Percentiles rank a stretch among this genome's conserved stretches.
Evolutionary conservation across 495 filamentous ascomycete species (phyloP).

Genomic region (Cercophora scortea): DNA sequence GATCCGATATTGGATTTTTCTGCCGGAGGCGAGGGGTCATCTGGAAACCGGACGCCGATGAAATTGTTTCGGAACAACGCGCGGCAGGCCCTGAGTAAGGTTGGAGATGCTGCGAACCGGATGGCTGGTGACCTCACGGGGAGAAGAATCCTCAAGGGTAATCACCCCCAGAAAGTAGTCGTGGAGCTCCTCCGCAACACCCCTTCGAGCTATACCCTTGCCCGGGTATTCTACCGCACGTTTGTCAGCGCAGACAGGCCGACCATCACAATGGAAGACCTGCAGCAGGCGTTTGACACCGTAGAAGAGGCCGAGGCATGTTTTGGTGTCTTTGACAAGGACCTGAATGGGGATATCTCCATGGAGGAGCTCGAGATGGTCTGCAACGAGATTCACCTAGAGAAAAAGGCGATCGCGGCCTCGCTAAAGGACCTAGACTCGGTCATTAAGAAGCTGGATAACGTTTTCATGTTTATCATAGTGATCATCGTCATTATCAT

Average conservation of each 20-base stretch:
- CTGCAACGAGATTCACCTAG: conserved; percentile 88
- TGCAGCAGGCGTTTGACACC: conserved; percentile 74
- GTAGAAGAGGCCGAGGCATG: conserved; percentile 85
- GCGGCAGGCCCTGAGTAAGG: conserved; percentile 62
- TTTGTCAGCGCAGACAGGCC: conserved; percentile 70
- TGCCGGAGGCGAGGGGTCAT: conserved; percentile 20
- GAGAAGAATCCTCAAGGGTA: conserved; percentile 60
- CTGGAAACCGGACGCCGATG: conserved; percentile 66
- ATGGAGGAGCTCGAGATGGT: conserved; percentile 93
- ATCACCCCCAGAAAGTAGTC: conserved; percentile 79
- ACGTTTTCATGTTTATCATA: conserved; percentile 82
- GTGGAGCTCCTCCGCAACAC: conserved; percentile 67
- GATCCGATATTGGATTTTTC: conserved; percentile 51
- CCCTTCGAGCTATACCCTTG: conserved; percentile 73
- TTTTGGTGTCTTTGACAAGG: conserved; percentile 90
- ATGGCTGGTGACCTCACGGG: conserved; percentile 96
- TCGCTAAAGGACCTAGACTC: conserved; percentile 93
- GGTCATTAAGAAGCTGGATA: conserved; percentile 84
- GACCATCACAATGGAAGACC: conserved; percentile 65
- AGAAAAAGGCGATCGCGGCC: conserved; percentile 91
- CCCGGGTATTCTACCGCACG: conserved; percentile 85
- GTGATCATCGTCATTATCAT: conserved; percentile 70
- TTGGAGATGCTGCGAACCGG: conserved; percentile 82
- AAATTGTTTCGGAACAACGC: conserved; percentile 62
- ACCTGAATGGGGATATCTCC: conserved; percentile 93